A percentile compares a stretch with the other conserved stretches of the same genome.
Evolutionary conservation across 2,329 filamentous ascomycete species (phyloP).

Genomic region (Fusarium veterinarium): DNA sequence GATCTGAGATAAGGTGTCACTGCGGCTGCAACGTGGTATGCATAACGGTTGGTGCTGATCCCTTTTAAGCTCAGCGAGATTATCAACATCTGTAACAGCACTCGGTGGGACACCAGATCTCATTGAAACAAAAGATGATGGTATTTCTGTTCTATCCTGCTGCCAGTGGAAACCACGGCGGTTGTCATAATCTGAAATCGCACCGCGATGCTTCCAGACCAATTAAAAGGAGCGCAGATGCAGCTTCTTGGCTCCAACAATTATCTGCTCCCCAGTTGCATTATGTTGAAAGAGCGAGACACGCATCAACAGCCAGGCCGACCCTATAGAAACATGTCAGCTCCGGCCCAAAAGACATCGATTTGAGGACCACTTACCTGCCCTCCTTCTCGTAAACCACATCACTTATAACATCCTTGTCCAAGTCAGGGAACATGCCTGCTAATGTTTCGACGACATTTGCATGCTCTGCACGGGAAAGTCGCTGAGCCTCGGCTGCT

Average conservation of each 20-base stretch:
- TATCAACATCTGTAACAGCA: background rate
- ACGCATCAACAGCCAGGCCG: slow-evolving; percentile 86
- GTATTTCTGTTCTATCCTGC: slow-evolving; percentile 34
- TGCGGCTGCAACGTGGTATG: background rate
- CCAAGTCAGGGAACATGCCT: slow-evolving; percentile 96
- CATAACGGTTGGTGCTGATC: background rate
- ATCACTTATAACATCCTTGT: slow-evolving; percentile 94
- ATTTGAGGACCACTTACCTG: slow-evolving; percentile 68
- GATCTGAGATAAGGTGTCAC: background rate
- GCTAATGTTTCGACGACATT: slow-evolving; percentile 94
- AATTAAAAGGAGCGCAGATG: background rate
- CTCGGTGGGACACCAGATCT: background rate
- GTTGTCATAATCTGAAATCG: slow-evolving; percentile 9
- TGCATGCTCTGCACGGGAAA: slow-evolving; percentile 85
- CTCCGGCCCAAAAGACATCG: background rate
- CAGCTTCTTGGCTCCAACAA: background rate
- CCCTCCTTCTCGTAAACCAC: slow-evolving; percentile 97
- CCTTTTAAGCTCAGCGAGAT: background rate
- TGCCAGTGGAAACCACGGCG: background rate
- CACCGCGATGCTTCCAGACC: background rate
- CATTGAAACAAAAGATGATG: slow-evolving; percentile 6
- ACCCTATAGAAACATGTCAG: slow-evolving; percentile 64
- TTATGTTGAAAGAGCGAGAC: slow-evolving; percentile 73
- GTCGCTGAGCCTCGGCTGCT: slow-evolving; percentile 83
- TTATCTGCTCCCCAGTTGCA: background rate